Conservation (phyloP, 805 yeast species). For the Brettanomyces naardenensis region DNA sequence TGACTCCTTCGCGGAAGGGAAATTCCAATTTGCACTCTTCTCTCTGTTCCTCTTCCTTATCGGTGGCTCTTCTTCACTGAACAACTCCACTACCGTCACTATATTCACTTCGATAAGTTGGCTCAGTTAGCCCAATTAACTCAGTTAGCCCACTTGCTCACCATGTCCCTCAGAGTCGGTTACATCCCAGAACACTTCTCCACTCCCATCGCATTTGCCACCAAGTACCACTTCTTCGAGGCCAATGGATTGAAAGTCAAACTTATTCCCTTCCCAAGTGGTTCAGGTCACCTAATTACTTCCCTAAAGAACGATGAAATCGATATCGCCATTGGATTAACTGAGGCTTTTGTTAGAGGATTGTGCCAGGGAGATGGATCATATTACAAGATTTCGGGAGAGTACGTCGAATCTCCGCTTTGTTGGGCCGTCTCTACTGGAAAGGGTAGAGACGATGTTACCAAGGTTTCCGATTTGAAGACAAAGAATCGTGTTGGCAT, state of each 20-base stretch:
- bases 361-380: constrained; percentile 57
- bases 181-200: constrained; percentile 90
- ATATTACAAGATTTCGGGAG: constrained; percentile 61
- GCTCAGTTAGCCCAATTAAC: no score
- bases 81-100: no score
- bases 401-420: constrained; percentile 79
- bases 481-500: constrained; percentile 56
- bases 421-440: constrained; percentile 92
- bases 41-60: no score
- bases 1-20: no score
- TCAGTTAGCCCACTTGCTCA: no score
- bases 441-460: constrained; percentile 44
- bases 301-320: constrained; percentile 55
- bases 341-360: constrained; percentile 87
- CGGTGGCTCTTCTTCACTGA: no score
- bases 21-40: no score
- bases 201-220: constrained; percentile 75
- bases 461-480: constrained; percentile 39
- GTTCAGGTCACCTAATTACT: constrained; percentile 81
- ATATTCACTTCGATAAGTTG: no score
- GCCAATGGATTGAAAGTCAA: constrained; percentile 43
- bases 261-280: constrained; percentile 68
- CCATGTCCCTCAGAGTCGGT: constrained; percentile 50
- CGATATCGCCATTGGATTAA: constrained; percentile 80
- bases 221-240: constrained; percentile 46